Evolutionary conservation across 2,329 filamentous ascomycete species (phyloP).

Genomic region (Xylariaceae sp.): DNA sequence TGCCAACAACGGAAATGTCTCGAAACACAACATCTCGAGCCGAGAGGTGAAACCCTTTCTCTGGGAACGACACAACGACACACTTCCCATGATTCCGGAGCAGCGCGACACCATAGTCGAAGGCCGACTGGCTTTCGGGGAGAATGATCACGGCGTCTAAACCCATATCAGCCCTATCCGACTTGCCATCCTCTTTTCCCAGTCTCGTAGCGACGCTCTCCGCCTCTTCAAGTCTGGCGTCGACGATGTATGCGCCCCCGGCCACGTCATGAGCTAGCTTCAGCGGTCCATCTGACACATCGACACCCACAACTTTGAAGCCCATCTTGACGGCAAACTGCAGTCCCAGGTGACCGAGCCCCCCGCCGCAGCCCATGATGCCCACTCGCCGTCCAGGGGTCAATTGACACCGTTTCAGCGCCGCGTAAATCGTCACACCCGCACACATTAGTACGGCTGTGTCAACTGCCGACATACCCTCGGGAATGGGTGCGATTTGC

Average conservation of each 20-base stretch:
- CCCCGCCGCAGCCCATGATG: slow-evolving; percentile 46
- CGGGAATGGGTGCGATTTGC: slow-evolving; percentile 28
- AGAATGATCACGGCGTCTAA: slow-evolving; percentile 42
- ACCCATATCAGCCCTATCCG: slow-evolving; percentile 34
- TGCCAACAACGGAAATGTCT: slow-evolving; percentile 23
- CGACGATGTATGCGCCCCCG: slow-evolving; percentile 47
- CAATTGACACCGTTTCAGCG: slow-evolving; percentile 34
- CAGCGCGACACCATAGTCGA: slow-evolving; percentile 41
- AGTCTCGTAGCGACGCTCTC: slow-evolving; percentile 38
- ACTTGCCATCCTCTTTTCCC: slow-evolving; percentile 30
- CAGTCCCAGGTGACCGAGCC: slow-evolving; percentile 48
- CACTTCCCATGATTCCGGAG: slow-evolving; percentile 40
- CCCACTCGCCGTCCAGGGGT: slow-evolving; percentile 32
- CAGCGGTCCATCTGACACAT: slow-evolving; percentile 47
- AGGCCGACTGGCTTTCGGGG: slow-evolving; percentile 41
- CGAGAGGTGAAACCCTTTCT: slow-evolving; percentile 37
- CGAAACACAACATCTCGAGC: slow-evolving; percentile 35
- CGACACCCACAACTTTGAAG: slow-evolving; percentile 48
- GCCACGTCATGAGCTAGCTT: slow-evolving; percentile 43
- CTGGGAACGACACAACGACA: slow-evolving; percentile 42
- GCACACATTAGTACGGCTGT: slow-evolving; percentile 39
- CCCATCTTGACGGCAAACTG: slow-evolving; percentile 45
- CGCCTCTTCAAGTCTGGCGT: slow-evolving; percentile 41
- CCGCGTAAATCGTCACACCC: slow-evolving; percentile 36
- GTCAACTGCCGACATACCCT: slow-evolving; percentile 30